Percentiles rank a stretch among this genome's conserved stretches.
Conservation (phyloP, 257 asterid genomes). For the Mitragyna speciosa region DNA sequence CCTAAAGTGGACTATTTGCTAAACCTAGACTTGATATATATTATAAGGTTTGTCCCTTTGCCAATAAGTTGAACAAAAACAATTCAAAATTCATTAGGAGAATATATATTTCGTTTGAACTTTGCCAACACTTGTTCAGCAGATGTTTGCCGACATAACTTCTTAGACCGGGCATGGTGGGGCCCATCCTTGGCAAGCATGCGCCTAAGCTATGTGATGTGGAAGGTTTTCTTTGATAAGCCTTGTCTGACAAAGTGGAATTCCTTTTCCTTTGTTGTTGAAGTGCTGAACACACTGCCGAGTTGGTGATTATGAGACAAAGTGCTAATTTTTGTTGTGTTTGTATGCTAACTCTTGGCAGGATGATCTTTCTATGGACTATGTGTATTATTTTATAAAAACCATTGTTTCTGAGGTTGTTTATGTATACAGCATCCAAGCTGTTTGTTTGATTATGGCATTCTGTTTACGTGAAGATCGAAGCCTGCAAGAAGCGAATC, state of each 20-base stretch:
- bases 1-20: no score
- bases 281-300: background rate
- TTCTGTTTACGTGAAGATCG: background rate
- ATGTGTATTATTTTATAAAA: background rate
- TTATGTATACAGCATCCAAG: background rate
- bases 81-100: no score
- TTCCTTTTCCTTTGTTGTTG: background rate
- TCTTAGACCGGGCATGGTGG: background rate
- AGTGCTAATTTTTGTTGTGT: background rate
- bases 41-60: background rate
- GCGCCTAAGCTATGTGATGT: background rate
- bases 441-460: background rate
- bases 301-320: background rate
- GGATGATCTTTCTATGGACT: background rate
- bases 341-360: background rate
- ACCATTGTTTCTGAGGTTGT: background rate
- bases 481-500: background rate
- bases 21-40: background rate
- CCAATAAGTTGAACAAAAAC: background rate
- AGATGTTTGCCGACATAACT: background rate
- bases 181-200: background rate
- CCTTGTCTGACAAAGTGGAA: background rate
- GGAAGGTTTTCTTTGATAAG: background rate
- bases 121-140: background rate
- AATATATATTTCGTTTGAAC: no score